These are phyloP conservation scores for Cytospora schulzeri DNA, from an alignment of 2,329 filamentous ascomycete species.

Conservation along the genomic window DNA sequence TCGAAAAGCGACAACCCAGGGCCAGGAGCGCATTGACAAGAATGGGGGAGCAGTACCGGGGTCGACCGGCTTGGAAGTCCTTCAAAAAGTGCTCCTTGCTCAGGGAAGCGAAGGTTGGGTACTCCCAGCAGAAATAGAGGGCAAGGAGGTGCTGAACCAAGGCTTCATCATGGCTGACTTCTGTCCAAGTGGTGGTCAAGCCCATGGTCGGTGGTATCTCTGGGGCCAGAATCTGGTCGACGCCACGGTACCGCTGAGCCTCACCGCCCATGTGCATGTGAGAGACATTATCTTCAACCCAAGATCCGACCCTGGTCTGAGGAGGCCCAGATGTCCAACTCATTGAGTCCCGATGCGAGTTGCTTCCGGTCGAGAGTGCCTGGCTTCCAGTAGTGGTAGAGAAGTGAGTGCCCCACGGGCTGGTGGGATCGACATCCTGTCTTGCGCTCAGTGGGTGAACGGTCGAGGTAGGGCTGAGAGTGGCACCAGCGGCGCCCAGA, in stretches of 20 bases:
- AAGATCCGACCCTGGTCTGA: conserved; percentile 51
- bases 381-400: conserved; percentile 49
- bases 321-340: conserved; percentile 49
- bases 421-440: conserved; percentile 46
- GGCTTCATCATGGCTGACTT: conserved; percentile 56
- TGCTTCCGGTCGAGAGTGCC: conserved; percentile 48
- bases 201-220: conserved; percentile 47
- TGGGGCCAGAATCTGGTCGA: conserved; percentile 53
- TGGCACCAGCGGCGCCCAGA: conserved; percentile 8
- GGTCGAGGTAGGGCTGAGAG: conserved; percentile 37
- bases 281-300: conserved; percentile 44
- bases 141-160: conserved; percentile 66
- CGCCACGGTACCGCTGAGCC: conserved; percentile 40
- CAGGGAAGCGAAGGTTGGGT: conserved; percentile 73
- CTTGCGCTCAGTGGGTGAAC: conserved; percentile 38
- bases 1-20: conserved; percentile 69
- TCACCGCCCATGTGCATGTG: conserved; percentile 15
- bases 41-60: conserved; percentile 68
- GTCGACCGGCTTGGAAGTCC: conserved; percentile 63
- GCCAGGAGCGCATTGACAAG: conserved; percentile 68
- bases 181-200: conserved; percentile 58
- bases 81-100: conserved; percentile 71
- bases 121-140: conserved; percentile 75
- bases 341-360: conserved; percentile 50
- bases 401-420: conserved; percentile 46